Base-by-base conservation (phyloP, 202 grass and related monocot genomes). In the Digitaria exilis region DNA sequence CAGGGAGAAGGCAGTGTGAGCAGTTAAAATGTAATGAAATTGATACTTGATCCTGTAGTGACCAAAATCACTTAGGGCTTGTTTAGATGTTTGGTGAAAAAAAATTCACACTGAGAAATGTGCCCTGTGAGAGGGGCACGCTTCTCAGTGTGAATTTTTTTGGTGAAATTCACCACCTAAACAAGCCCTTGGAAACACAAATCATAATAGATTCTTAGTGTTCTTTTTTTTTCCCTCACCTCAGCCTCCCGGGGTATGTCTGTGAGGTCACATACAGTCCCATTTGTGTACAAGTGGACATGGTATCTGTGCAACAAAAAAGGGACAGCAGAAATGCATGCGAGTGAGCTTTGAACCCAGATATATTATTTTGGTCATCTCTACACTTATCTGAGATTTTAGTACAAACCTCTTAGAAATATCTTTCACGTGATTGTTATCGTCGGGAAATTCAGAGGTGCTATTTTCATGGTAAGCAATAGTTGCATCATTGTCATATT, bases 191-290 rank as follows among this genome's bases (percentile, higher is more conserved):
- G n/a, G 21, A 81, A 76, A 63, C n/a, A 77, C 16, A 55, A 14
- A 17, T 30, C 7, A 4, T 42, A 0, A 69, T 1, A 4, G 24
- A 75, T 42, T 49, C 3, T 14, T 35, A 28, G 19, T 26, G 19
- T 9, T 50, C 0, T 9, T 31, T 4, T 43, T 60, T 26, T 41
- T 34, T 74, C 7, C 4, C 75, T 76, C 71, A 99, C 97, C 97
- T 99, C 96, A 46, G 97, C 94, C 49, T 92, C 88, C 42, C 93
- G 82, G 5, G 86, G 89, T 73, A 88, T 69, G 57, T 89, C 86
- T 66, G 97, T 99, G 43, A 99, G 88, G 83, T 99, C 97, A 65
- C 96, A 99, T 3, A 89, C 79, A 56, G 91, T 99, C 17, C 96
- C 96, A 80, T 99, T 99, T 64, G 83, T 88, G 87, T 88, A 99